Conservation (phyloP, 176 grass and related monocot species). For the Paspalum notatum region DNA sequence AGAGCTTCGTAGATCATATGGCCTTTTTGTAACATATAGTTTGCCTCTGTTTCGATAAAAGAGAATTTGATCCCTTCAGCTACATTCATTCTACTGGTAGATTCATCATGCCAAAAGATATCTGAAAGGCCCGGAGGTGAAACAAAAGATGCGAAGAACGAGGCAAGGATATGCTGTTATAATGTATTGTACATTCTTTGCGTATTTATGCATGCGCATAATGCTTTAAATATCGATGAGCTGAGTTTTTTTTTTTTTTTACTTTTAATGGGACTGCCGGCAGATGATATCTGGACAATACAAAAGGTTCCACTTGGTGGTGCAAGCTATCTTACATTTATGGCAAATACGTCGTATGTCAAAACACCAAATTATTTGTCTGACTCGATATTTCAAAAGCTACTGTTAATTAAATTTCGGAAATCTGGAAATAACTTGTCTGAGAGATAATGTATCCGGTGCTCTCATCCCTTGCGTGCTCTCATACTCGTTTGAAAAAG, state of each 20-base stretch:
- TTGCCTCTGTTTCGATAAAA: neutral
- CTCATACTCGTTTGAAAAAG: too few species aligned
- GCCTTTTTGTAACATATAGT: constrained; percentile 18
- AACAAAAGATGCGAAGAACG: neutral
- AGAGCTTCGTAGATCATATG: constrained; percentile 22
- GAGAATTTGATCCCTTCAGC: too few species aligned
- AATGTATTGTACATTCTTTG: neutral
- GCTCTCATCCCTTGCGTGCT: too few species aligned
- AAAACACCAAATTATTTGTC: too few species aligned
- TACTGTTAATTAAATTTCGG: neutral
- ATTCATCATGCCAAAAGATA: neutral
- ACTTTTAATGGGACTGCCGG: neutral
- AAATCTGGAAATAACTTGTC: neutral
- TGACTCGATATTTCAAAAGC: neutral
- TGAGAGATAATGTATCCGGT: neutral
- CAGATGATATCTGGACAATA: neutral
- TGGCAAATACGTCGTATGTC: neutral
- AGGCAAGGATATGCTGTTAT: neutral
- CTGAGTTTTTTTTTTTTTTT: neutral
- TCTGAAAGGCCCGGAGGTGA: neutral
- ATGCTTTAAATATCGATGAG: neutral
- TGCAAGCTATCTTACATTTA: neutral
- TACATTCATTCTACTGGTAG: neutral
- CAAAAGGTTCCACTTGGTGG: neutral
- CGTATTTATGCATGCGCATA: neutral